These are phyloP conservation scores for Pseudogymnoascus sp. DNA, from an alignment of 2,329 filamentous ascomycete species.

Conservation along the genomic window DNA sequence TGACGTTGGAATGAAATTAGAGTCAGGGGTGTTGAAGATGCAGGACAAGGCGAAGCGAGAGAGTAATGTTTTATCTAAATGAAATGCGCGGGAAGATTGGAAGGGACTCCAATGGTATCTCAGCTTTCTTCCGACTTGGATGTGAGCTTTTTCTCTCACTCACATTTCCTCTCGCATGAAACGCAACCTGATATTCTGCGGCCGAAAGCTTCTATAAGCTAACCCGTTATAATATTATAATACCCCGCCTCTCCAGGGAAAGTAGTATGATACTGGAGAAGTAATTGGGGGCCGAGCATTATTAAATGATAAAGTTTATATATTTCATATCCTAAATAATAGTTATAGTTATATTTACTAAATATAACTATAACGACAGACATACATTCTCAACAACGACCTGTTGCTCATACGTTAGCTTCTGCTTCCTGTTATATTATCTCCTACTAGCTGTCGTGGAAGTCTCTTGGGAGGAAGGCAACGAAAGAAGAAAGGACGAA, in stretches of 20 bases:
- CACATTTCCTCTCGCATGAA: background rate
- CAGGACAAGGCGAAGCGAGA: background rate
- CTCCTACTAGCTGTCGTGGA: background rate
- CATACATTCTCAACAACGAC: background rate
- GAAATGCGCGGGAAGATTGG: background rate
- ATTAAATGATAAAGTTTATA: background rate
- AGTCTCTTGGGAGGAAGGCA: background rate
- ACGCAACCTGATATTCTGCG: background rate
- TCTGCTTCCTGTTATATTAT: background rate
- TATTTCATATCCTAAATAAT: background rate
- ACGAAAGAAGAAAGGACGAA: background rate
- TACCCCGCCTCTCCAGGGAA: background rate
- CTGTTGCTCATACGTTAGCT: background rate
- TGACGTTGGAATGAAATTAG: background rate
- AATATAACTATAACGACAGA: no score
- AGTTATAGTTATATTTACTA: no score
- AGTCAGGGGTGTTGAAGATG: background rate
- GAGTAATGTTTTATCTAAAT: background rate
- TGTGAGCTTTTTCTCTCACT: background rate
- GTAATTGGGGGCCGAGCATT: background rate
- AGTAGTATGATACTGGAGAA: background rate
- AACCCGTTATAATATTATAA: background rate
- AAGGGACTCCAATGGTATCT: background rate
- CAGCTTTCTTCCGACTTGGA: background rate
- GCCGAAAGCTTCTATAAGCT: background rate